Base-by-base conservation (phyloP, 2,329 filamentous ascomycete species). In the Tolypocladium pustulatum region DNA sequence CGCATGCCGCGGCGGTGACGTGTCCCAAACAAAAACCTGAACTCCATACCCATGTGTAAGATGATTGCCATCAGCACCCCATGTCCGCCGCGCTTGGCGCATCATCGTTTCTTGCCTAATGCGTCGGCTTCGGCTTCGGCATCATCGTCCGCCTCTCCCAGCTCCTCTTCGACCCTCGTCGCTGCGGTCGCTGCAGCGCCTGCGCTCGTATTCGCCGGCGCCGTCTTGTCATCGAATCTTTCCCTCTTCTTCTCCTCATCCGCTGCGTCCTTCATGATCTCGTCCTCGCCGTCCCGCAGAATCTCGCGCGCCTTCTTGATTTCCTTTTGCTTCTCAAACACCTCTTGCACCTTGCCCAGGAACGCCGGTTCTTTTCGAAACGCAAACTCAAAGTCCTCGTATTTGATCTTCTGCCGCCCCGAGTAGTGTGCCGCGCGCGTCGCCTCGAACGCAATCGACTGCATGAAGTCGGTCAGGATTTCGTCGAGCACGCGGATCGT, bases 371-470 rank as follows among this genome's bases (percentile, higher is more conserved):
- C 95, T 63, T 89, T 85, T 37, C 94, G 84, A 65, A 97, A 84
- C 43, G 91, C 91, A 74, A 96, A 99, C 69, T 95, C 91, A 76
- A 99, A 96, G 74, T 99, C 94, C 68, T 97, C 93, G 68, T 96
- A 90, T 73, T 99, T 99, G 75, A 99, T 91, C 76, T 99, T 99
- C 68, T 96, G 90, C 2, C 94, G 89, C 0, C 91, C 88, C 2
- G 89, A 86, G 73, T 96, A 90, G 71, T 90, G 86, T 0, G 94
- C 94, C 57, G 88, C 87, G 52, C 90, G 85, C 5, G 91, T 90
- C 4, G 94, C 93, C 69, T 91, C 88, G 76, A 96, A 94, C 74
- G 90, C 93, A 58, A 94, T 87, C 72, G 94, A 91, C 71, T 96
- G 91, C 71, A 97, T 90, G 78, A 96, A 97, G 77, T 97, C 94